Evolutionary conservation across 148 eudicot species (phyloP), one percentile per base, ranked within the genome.

Genomic region (Vaccinium macrocarpon): DNA sequence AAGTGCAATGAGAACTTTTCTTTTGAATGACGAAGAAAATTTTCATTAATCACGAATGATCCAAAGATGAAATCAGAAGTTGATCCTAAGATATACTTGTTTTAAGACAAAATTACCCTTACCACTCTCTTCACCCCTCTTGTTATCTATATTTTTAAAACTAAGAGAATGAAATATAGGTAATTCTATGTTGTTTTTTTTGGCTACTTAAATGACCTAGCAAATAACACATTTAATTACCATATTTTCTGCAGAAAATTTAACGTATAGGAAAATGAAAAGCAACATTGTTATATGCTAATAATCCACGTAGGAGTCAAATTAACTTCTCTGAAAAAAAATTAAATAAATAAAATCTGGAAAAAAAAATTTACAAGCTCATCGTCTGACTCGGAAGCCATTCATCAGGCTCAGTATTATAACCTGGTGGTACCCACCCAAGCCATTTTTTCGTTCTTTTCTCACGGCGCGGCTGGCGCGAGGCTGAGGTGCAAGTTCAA

Each of bases 401-500:
- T 42, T 42, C 11, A 53, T 11, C 9, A 42, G 70, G 38, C 53
- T 25, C 73, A 84, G 52, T 76, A 76, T 76, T 68, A 27, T 27
- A 68, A 76, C 56, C 35, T 11, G 29, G 29, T n/a, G 15, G n/a
- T 5, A 16, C 78, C 38, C 21, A 25, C 52, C 32, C 76, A 10
- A 66, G 64, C 38, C 46, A 42, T 42, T 42, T 42, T 42, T 42
- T 42, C 46, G 5, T 42, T 42, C 16, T 68, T 68, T 32, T 68
- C 71, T 82, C 80, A 92, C 23, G 92, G 90, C 73, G 89, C 90
- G 32, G 93, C 88, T 74, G 95, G 95, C 3, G 90, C 93, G 23
- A 95, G 92, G 87, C 98, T 91, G 0, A 95, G 95, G 83, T 95
- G 98, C 89, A 95, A 91, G 87, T 95, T 97, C 59, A 95, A 84